phyloP scores from a whole-genome alignment of 2,329 filamentous ascomycete genomes.

The Hypoxylon sp. region DNA sequence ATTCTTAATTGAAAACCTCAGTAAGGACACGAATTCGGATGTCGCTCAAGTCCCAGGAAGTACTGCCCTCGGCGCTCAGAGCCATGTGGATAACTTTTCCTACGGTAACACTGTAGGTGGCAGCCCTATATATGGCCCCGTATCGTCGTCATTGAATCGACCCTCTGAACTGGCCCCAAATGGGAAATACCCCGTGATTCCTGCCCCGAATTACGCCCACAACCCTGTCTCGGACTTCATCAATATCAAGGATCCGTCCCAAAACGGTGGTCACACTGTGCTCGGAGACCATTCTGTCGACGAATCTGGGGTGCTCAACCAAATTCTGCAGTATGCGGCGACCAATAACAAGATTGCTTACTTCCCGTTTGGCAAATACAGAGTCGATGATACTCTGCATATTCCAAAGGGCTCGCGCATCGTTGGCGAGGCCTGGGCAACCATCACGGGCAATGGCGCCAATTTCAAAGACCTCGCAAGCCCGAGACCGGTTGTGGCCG shows the following conservation, averaged over 20 bases:
- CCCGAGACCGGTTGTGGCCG: slow-evolving; percentile 68
- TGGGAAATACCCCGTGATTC: slow-evolving; percentile 53
- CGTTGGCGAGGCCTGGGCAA: slow-evolving; percentile 64
- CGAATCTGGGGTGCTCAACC: slow-evolving; percentile 55
- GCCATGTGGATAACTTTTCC: slow-evolving; percentile 56
- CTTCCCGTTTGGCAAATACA: slow-evolving; percentile 67
- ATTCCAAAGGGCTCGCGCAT: slow-evolving; percentile 63
- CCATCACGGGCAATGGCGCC: slow-evolving; percentile 63
- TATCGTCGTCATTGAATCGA: slow-evolving; percentile 49
- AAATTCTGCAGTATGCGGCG: slow-evolving; percentile 54
- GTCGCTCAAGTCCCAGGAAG: slow-evolving; percentile 51
- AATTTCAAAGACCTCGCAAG: slow-evolving; percentile 63
- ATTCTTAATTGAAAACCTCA: slow-evolving; percentile 58
- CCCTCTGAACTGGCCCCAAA: slow-evolving; percentile 53
- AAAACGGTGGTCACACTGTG: slow-evolving; percentile 53
- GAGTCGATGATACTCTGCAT: slow-evolving; percentile 62
- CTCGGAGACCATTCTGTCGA: slow-evolving; percentile 55
- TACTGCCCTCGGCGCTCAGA: slow-evolving; percentile 49
- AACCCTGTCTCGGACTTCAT: slow-evolving; percentile 53
- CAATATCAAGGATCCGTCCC: slow-evolving; percentile 57
- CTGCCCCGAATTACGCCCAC: slow-evolving; percentile 56
- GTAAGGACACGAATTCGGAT: slow-evolving; percentile 55
- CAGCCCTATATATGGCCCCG: slow-evolving; percentile 55
- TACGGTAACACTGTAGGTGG: slow-evolving; percentile 58
- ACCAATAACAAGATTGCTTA: slow-evolving; percentile 60